phyloP scores from a whole-genome alignment of 208 protist species.

The Entamoeba dispar region DNA sequence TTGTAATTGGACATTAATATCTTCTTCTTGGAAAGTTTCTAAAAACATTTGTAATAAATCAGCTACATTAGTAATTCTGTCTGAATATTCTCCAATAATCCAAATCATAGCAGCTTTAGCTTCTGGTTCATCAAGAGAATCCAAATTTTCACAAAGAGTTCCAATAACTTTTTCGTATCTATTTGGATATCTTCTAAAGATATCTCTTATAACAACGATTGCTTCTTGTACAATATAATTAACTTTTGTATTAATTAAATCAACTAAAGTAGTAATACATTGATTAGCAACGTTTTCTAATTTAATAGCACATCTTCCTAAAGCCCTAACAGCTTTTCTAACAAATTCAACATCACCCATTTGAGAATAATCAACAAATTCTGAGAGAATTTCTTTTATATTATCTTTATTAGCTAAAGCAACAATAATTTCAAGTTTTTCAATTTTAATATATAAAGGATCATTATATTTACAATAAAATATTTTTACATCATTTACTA shows the following conservation, averaged over 20 bases:
- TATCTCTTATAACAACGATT: slow-evolving; percentile 9
- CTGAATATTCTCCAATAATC: slow-evolving; percentile 26
- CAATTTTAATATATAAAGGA: slow-evolving; percentile 26
- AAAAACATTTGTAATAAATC: slow-evolving; percentile 13
- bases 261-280: slow-evolving; percentile 4
- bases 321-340: slow-evolving; percentile 3
- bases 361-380: slow-evolving; percentile 15
- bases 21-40: slow-evolving; percentile 7
- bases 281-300: neutral
- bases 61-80: slow-evolving; percentile 14
- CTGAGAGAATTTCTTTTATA: neutral
- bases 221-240: slow-evolving; percentile 1
- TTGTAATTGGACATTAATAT: slow-evolving; percentile 7
- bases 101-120: slow-evolving; percentile 23
- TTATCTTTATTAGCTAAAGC: slow-evolving; percentile 8
- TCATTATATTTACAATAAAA: slow-evolving; percentile 31
- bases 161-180: slow-evolving; percentile 23
- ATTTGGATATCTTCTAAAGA: slow-evolving; percentile 17
- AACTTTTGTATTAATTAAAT: slow-evolving; percentile 3
- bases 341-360: slow-evolving; percentile 23
- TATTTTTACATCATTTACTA: neutral
- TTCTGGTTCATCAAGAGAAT: slow-evolving; percentile 9
- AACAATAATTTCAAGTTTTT: slow-evolving; percentile 23
- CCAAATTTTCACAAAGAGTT: slow-evolving; percentile 1
- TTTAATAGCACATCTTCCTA: slow-evolving; percentile 16